Conservation (phyloP, 1,284 basidiomycete species). For the Sporisorium sorghi region DNA sequence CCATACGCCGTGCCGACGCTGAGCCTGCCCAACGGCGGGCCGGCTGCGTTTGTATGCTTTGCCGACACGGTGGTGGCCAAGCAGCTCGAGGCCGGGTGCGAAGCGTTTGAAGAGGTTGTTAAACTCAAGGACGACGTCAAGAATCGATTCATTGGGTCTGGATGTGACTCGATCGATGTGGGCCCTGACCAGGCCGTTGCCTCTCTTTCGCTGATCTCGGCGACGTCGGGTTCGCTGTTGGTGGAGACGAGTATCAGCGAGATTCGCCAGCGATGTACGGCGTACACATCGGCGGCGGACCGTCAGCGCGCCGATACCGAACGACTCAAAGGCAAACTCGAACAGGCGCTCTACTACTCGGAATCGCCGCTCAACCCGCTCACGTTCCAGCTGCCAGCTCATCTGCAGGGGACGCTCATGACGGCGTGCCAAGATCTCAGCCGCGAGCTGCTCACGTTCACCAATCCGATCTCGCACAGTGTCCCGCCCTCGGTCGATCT, state of each 20-base stretch:
- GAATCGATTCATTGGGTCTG: constrained; percentile 67
- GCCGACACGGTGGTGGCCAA: constrained; percentile 56
- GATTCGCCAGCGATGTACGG: constrained; percentile 36
- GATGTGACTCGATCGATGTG: constrained; percentile 34
- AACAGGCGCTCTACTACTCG: constrained; percentile 86
- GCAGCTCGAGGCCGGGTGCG: constrained; percentile 38
- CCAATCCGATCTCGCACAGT: constrained; percentile 30
- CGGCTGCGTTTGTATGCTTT: constrained; percentile 62
- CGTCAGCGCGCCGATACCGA: constrained; percentile 64
- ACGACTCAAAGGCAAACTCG: constrained; percentile 83
- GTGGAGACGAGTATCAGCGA: constrained; percentile 51
- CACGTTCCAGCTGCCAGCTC: constrained; percentile 82
- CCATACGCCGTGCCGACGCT: constrained; percentile 56
- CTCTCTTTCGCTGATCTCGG: constrained; percentile 62
- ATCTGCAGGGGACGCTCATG: constrained; percentile 80
- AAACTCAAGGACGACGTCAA: constrained; percentile 63
- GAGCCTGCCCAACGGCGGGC: constrained; percentile 58
- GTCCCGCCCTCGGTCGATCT: constrained; percentile 74
- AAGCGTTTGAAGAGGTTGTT: constrained; percentile 68
- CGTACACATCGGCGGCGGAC: constrained; percentile 27
- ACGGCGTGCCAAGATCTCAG: constrained; percentile 79
- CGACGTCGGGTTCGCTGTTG: constrained; percentile 58
- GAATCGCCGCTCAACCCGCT: constrained; percentile 81
- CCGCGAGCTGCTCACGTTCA: constrained; percentile 70
- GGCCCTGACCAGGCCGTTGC: constrained; percentile 21